phyloP scores from a whole-genome alignment of 495 filamentous ascomycete genomes.

The Cercophora newfieldiana region DNA sequence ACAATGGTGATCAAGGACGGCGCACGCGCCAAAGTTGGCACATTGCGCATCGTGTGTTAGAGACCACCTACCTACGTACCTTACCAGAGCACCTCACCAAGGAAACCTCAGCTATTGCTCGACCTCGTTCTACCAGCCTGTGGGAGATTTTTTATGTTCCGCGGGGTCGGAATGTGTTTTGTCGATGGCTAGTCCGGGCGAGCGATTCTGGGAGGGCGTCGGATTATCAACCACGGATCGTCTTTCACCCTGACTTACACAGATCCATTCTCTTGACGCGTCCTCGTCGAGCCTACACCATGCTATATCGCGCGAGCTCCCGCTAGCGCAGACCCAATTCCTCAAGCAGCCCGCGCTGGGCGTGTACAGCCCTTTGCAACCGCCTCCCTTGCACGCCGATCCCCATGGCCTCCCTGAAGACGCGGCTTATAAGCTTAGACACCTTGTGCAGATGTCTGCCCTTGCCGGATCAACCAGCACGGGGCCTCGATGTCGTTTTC shows the following conservation, averaged over 20 bases:
- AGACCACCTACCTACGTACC: too few species aligned
- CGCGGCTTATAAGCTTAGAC: background rate
- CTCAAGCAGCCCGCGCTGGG: background rate
- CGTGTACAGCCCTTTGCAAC: background rate
- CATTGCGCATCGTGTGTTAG: background rate
- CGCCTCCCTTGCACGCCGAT: background rate
- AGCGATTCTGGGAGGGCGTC: background rate
- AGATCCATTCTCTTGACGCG: background rate
- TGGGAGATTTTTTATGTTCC: background rate
- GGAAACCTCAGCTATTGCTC: too few species aligned
- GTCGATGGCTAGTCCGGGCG: background rate
- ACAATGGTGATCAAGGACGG: background rate
- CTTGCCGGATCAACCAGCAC: slow-evolving; percentile 8
- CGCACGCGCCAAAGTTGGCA: background rate
- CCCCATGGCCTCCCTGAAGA: slow-evolving; percentile 1
- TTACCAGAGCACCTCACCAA: background rate
- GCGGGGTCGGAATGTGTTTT: background rate
- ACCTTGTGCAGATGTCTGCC: background rate
- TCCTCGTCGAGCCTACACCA: background rate
- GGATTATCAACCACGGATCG: background rate
- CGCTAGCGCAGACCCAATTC: background rate
- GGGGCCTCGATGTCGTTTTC: background rate
- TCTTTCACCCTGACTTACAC: background rate
- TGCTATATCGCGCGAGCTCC: background rate
- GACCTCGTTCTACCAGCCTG: too few species aligned